A percentile compares a stretch with the other conserved stretches of the same genome.
Conservation (phyloP, 257 asterid genomes). For the Plantago elongata region DNA sequence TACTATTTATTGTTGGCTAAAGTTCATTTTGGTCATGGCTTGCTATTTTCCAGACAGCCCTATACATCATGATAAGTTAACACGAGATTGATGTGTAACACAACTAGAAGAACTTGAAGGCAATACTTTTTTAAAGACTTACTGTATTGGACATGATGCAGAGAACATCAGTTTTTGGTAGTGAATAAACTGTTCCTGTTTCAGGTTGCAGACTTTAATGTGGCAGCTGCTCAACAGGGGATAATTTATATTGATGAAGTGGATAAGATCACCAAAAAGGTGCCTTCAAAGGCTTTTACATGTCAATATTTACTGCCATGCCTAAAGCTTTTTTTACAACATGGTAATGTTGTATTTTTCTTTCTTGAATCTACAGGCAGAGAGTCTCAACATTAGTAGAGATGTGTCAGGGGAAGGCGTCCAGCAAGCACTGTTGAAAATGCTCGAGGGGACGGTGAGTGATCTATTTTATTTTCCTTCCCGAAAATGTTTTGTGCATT, state of each 20-base stretch:
- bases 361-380: slow-evolving; percentile 54
- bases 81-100: too few species aligned
- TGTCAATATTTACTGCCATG: slow-evolving; percentile 5
- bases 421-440: slow-evolving; percentile 93
- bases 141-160: background rate
- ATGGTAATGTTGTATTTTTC: background rate
- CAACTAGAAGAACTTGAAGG: too few species aligned
- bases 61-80: too few species aligned
- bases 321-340: background rate
- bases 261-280: slow-evolving; percentile 97
- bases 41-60: too few species aligned
- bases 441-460: slow-evolving; percentile 99
- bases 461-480: slow-evolving; percentile 8
- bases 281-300: slow-evolving; percentile 15
- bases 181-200: slow-evolving; percentile 14
- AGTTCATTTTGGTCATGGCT: background rate
- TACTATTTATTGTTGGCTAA: too few species aligned
- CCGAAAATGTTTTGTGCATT: background rate
- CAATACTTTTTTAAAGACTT: too few species aligned
- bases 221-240: slow-evolving; percentile 97
- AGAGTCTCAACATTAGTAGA: slow-evolving; percentile 92
- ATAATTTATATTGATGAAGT: slow-evolving; percentile 97
- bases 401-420: slow-evolving; percentile 99
- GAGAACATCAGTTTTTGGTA: background rate
- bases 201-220: slow-evolving; percentile 96